These are phyloP conservation scores for Blastocladiella britannica DNA, from an alignment of 192 early-diverging fungal genomes.

Conservation along the genomic window DNA sequence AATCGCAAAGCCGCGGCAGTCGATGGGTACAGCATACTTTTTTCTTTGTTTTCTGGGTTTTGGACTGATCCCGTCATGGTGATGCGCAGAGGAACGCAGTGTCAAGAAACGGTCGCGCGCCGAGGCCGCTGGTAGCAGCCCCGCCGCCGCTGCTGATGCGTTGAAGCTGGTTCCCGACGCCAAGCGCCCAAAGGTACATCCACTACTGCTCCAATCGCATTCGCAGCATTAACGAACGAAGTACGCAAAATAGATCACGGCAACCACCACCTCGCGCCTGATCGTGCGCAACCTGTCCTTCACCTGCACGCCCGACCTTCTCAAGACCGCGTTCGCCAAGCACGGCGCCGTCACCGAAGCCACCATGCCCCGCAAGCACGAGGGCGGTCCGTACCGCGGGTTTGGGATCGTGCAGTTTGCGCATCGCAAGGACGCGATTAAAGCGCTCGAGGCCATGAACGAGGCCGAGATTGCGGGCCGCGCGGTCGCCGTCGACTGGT, in stretches of 20 bases:
- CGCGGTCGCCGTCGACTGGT: slow-evolving; percentile 64
- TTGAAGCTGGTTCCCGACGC: too few species aligned
- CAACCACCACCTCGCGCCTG: slow-evolving; percentile 46
- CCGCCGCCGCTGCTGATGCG: too few species aligned
- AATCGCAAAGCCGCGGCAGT: slow-evolving; percentile 39
- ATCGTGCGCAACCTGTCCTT: slow-evolving; percentile 78
- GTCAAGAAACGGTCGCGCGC: not conserved
- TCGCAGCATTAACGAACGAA: too few species aligned
- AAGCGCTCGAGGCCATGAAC: slow-evolving; percentile 51
- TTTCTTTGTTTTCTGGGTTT: not conserved
- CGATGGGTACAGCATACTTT: slow-evolving; percentile 1
- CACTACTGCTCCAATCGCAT: too few species aligned
- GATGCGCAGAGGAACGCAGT: not conserved
- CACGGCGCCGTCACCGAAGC: slow-evolving; percentile 50
- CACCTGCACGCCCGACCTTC: slow-evolving; percentile 16
- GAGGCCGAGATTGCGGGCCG: slow-evolving; percentile 45
- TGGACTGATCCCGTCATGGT: too few species aligned
- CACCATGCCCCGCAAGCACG: slow-evolving; percentile 49
- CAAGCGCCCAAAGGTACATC: too few species aligned
- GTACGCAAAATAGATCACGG: not conserved
- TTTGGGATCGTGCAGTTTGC: slow-evolving; percentile 82
- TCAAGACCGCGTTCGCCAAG: slow-evolving; percentile 38
- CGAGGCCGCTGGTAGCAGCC: too few species aligned
- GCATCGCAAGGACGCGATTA: slow-evolving; percentile 42
- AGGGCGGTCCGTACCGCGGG: slow-evolving; percentile 53